Percentiles rank a stretch among this genome's conserved stretches.
phyloP scores from a whole-genome alignment of 805 yeast genomes.

The Pichia phayaonensis region DNA sequence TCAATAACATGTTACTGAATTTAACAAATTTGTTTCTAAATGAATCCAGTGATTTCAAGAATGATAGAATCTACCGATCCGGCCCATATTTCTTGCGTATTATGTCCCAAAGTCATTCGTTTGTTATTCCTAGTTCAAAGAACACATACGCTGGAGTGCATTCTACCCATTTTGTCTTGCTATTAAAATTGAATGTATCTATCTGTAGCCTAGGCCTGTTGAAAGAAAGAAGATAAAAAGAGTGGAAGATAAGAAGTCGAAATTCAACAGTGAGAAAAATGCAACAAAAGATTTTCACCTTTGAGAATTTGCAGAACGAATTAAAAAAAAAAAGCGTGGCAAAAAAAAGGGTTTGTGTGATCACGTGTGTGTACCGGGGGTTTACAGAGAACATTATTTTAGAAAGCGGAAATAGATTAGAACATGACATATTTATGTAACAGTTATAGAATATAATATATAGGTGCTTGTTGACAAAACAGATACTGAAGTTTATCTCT shows the following conservation, averaged over 20 bases:
- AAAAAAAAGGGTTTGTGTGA: not conserved
- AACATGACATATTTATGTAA: not conserved
- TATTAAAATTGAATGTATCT: conserved; percentile 2
- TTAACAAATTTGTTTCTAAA: not conserved
- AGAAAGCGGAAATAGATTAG: not conserved
- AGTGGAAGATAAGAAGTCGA: not conserved
- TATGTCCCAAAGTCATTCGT: conserved; percentile 11
- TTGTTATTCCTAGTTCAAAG: conserved; percentile 6
- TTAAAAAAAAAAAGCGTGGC: not conserved
- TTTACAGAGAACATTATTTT: too few relatives aligned
- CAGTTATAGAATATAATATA: not conserved
- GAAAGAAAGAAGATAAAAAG: not conserved
- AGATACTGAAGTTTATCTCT: not conserved
- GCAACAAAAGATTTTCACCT: not conserved
- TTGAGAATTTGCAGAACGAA: not conserved
- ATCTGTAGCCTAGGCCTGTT: conserved; percentile 10
- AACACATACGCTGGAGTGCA: conserved; percentile 93
- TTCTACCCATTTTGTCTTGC: conserved; percentile 89
- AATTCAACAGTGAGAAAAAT: not conserved
- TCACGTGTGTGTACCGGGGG: not conserved
- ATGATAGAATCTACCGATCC: conserved; percentile 22
- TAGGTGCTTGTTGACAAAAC: not conserved
- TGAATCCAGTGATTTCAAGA: not conserved
- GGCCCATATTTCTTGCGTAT: conserved; percentile 27
- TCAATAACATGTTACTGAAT: not conserved